Evolutionary conservation across 176 grass and related monocot genomes (phyloP).

Genomic region (Themeda triandra): DNA sequence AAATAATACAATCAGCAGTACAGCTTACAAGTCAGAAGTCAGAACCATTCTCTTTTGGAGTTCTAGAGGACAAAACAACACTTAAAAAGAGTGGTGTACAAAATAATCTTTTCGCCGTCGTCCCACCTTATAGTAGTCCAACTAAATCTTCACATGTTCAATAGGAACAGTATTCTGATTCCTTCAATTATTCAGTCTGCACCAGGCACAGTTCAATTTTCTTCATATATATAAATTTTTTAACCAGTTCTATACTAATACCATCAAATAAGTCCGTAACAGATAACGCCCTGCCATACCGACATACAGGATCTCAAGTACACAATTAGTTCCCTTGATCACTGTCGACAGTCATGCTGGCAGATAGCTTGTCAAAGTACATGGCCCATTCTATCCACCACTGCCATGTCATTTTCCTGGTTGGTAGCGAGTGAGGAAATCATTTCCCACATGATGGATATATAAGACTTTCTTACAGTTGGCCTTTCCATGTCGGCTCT

Average conservation of each 20-base stretch:
- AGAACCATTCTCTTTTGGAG: background rate
- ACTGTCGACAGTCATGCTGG: constrained; percentile 14
- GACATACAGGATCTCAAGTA: constrained; percentile 18
- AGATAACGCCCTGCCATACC: constrained; percentile 1
- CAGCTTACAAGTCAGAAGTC: background rate
- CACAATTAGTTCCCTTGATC: constrained; percentile 19
- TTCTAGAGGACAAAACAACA: background rate
- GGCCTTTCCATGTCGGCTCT: constrained; percentile 17
- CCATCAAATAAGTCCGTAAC: background rate
- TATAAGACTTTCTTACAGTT: constrained; percentile 12
- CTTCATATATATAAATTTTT: background rate
- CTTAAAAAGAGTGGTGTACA: background rate
- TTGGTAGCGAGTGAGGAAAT: constrained; percentile 21
- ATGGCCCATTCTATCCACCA: constrained; percentile 25
- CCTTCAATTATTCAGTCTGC: constrained; percentile 7
- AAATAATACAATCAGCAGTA: background rate
- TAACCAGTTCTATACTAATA: background rate
- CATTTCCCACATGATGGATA: constrained; percentile 9
- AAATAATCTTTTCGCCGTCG: background rate
- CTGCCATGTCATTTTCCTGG: constrained; percentile 31
- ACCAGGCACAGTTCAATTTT: background rate
- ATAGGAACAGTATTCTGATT: background rate
- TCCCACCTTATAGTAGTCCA: background rate
- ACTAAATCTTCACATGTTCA: background rate
- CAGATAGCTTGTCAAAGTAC: constrained; percentile 38